Evolutionary conservation across 2,329 filamentous ascomycete species (phyloP).

Genomic region (Penicillium aurantiogriseum): DNA sequence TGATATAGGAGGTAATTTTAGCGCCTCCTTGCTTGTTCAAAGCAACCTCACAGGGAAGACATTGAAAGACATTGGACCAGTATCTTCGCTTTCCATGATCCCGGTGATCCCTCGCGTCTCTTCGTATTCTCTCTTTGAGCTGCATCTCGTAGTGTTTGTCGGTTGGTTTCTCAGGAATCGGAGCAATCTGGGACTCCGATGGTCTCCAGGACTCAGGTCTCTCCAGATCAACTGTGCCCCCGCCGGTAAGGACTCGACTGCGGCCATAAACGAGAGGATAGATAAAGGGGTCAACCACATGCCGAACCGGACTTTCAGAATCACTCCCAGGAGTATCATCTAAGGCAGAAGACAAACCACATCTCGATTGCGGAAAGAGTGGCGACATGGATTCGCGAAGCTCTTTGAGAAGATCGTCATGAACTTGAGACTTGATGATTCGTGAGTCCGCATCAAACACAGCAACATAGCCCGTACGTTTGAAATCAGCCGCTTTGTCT

Average conservation of each 20-base stretch:
- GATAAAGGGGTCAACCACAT: conserved; percentile 8
- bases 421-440: conserved; percentile 6
- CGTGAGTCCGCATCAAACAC: conserved; percentile 7
- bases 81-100: background rate
- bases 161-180: background rate
- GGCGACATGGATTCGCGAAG: conserved; percentile 4
- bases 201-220: conserved; percentile 2
- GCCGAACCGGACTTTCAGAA: background rate
- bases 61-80: conserved; percentile 9
- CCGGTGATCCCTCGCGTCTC: background rate
- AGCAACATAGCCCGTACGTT: conserved; percentile 7
- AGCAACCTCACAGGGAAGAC: conserved; percentile 6
- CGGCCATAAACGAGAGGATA: conserved; percentile 8
- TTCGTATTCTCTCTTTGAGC: background rate
- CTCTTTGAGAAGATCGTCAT: conserved; percentile 3
- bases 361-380: conserved; percentile 2
- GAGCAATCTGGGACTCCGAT: background rate
- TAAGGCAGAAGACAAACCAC: background rate
- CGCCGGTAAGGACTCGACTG: conserved; percentile 7
- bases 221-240: conserved; percentile 3
- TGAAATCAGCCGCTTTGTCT: conserved; percentile 6
- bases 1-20: conserved; percentile 5
- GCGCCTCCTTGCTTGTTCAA: background rate
- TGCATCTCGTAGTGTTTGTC: background rate
- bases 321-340: background rate